Conservation (phyloP, 225 moss, liverwort and hornwort species). For the Anthoceros angustus region DNA sequence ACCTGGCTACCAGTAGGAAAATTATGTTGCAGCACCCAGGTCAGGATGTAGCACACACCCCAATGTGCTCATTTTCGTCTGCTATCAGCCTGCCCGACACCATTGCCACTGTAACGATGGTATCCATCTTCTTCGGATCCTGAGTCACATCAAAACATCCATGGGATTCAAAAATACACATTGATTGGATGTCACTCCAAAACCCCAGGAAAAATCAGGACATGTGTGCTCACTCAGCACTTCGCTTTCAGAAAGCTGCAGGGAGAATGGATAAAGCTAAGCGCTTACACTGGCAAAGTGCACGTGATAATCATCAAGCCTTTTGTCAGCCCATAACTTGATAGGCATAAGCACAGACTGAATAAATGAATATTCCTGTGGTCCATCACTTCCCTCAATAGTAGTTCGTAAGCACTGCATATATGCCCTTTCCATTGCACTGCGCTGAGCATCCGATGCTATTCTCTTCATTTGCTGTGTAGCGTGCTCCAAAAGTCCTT, state of each 20-base stretch:
- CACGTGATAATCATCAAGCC: constrained; percentile 69
- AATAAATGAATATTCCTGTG: constrained; percentile 63
- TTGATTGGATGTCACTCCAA: too few relatives aligned
- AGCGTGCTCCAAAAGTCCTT: constrained; percentile 59
- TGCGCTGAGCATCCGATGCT: constrained; percentile 77
- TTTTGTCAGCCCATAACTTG: constrained; percentile 86
- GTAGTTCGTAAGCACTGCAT: constrained; percentile 50
- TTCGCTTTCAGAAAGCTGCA: too few relatives aligned
- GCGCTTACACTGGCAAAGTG: constrained; percentile 58
- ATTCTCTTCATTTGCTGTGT: constrained; percentile 87
- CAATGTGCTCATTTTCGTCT: constrained; percentile 53
- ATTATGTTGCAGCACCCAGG: not conserved
- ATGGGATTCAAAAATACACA: not conserved
- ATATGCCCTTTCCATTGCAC: constrained; percentile 74
- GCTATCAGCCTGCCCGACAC: constrained; percentile 66
- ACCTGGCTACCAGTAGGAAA: not conserved
- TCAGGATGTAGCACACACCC: constrained; percentile 24
- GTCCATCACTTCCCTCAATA: constrained; percentile 47
- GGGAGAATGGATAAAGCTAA: not conserved
- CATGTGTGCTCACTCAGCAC: constrained; percentile 8
- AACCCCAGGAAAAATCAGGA: not conserved
- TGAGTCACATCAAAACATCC: constrained; percentile 9
- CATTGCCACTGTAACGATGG: constrained; percentile 75
- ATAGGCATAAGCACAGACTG: constrained; percentile 88
- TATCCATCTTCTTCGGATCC: constrained; percentile 61